Percentiles rank a stretch among this genome's conserved stretches.
Conservation (phyloP, 148 eudicot genomes). For the Arctostaphylos glauca region DNA sequence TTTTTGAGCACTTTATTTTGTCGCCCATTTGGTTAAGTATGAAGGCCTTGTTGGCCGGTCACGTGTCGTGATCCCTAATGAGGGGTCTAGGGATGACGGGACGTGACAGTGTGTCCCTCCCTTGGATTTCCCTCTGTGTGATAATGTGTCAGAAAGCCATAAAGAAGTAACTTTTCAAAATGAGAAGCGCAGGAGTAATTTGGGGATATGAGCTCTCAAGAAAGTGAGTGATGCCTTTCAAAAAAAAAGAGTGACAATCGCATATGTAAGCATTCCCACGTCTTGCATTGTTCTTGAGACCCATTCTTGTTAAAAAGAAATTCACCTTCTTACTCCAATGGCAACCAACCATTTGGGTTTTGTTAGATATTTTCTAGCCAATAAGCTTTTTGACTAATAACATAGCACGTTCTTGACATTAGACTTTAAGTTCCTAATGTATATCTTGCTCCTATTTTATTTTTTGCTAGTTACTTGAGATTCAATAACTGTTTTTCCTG, state of each 20-base stretch:
- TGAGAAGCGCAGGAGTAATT: conserved; percentile 39
- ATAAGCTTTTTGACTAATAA: background rate
- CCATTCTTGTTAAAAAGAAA: background rate
- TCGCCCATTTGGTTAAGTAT: no score
- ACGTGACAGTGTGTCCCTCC: no score
- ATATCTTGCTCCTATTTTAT: background rate
- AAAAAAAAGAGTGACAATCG: no score
- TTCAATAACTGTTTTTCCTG: background rate
- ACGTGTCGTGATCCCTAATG: no score
- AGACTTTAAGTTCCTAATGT: background rate
- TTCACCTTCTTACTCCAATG: background rate
- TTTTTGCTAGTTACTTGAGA: background rate
- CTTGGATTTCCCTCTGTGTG: no score
- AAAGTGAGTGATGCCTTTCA: no score
- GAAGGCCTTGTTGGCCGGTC: no score
- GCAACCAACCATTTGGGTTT: background rate
- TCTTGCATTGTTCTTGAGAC: background rate
- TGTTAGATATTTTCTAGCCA: background rate
- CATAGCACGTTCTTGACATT: background rate
- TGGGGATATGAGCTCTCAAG: conserved; percentile 62
- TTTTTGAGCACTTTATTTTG: no score
- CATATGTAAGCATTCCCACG: background rate
- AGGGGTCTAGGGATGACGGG: no score
- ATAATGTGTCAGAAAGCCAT: no score
- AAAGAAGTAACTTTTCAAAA: no score